Conservation (phyloP, 1,284 basidiomycete genomes). For the Ganoderma leucocontextum region DNA sequence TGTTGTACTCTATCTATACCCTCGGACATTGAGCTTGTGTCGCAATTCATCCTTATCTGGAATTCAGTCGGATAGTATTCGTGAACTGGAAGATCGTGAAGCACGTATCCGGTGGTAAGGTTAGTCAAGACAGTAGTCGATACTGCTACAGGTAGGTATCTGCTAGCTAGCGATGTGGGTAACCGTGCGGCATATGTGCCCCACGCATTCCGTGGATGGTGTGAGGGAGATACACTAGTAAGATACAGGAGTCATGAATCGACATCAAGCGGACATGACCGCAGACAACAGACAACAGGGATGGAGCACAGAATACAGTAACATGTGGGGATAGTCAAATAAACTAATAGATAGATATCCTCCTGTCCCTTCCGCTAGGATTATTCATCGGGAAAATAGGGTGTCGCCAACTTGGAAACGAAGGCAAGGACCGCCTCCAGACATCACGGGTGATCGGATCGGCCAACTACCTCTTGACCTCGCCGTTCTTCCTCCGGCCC, state of each 20-base stretch:
- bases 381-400: not conserved
- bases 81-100: not conserved
- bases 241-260: slow-evolving; percentile 10
- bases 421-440: not conserved
- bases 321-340: slow-evolving; percentile 7
- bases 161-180: slow-evolving; percentile 18
- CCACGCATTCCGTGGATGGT: not conserved
- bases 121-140: not conserved
- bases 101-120: not conserved
- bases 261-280: slow-evolving; percentile 12
- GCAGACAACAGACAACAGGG: not conserved
- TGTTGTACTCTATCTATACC: slow-evolving; percentile 3
- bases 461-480: slow-evolving; percentile 23
- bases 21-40: not conserved
- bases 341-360: slow-evolving; percentile 12
- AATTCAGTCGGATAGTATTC: not conserved
- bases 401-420: not conserved
- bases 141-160: slow-evolving; percentile 21
- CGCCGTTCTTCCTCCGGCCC: slow-evolving; percentile 20
- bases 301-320: slow-evolving; percentile 12
- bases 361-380: slow-evolving; percentile 5
- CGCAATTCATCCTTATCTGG: not conserved
- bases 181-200: slow-evolving; percentile 8
- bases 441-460: not conserved
- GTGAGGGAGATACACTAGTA: not conserved